phyloP scores from a whole-genome alignment of 1,284 basidiomycete species.

The Rhizoctonia solani region DNA sequence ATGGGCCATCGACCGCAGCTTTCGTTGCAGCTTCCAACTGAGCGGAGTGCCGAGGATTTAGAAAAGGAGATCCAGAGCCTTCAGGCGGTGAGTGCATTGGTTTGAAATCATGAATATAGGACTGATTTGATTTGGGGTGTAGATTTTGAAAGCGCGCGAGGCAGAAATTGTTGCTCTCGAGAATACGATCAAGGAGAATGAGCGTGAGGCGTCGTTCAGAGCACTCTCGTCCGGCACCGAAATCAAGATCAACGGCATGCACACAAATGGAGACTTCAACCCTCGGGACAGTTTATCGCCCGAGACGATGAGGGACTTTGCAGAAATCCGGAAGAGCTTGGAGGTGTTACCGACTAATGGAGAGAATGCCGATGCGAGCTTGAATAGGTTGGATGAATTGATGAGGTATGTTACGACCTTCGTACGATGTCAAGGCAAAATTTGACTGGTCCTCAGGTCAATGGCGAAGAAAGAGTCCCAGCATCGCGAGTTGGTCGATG shows the following conservation, averaged over 20 bases:
- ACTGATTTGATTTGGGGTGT: not conserved
- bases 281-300: constrained; percentile 56
- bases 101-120: not conserved
- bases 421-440: not conserved
- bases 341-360: constrained; percentile 48
- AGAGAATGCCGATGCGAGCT: constrained; percentile 65
- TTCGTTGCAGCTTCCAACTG: constrained; percentile 39
- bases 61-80: constrained; percentile 92
- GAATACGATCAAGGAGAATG: constrained; percentile 57
- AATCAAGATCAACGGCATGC: constrained; percentile 18
- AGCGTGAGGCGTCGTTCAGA: constrained; percentile 33
- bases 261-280: constrained; percentile 43
- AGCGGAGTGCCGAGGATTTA: constrained; percentile 76
- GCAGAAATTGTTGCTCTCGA: constrained; percentile 82
- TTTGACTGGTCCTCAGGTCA: constrained; percentile 56
- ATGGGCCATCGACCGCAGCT: constrained; percentile 20
- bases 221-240: constrained; percentile 32
- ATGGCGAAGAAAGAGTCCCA: constrained; percentile 94
- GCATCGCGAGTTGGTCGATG: constrained; percentile 75
- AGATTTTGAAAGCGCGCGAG: constrained; percentile 80
- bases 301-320: constrained; percentile 69
- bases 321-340: constrained; percentile 65
- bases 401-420: constrained; percentile 67
- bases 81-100: constrained; percentile 60
- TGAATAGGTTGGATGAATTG: constrained; percentile 79